A percentile compares a stretch with the other conserved stretches of the same genome.
Conservation (phyloP, 2,329 filamentous ascomycete species). For the Dissoconium aciculare region DNA sequence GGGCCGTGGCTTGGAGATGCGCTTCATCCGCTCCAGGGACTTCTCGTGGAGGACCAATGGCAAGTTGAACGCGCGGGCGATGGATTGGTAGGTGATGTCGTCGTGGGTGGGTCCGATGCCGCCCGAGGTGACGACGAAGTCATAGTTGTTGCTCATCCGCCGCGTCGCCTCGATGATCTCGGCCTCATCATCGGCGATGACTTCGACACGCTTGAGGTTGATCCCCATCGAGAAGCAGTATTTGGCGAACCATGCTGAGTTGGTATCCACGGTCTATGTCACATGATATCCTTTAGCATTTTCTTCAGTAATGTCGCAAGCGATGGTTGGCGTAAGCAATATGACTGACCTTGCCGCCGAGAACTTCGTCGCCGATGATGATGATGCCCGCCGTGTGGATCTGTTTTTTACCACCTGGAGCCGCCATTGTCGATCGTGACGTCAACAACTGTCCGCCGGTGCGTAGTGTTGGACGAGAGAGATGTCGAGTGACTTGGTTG, state of each 20-base stretch:
- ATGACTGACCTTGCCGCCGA: slow-evolving; percentile 80
- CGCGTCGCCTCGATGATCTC: slow-evolving; percentile 80
- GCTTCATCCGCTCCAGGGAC: slow-evolving; percentile 70
- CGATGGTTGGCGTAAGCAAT: too few species aligned
- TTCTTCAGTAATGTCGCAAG: too few species aligned
- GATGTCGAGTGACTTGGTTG: slow-evolving; percentile 56
- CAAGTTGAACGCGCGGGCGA: slow-evolving; percentile 75
- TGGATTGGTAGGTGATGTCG: slow-evolving; percentile 91
- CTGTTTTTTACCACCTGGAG: slow-evolving; percentile 45
- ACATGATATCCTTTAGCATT: too few species aligned
- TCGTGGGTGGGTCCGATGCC: slow-evolving; percentile 96
- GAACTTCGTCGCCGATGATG: slow-evolving; percentile 93
- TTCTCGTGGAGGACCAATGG: slow-evolving; percentile 62
- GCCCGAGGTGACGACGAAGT: slow-evolving; percentile 89
- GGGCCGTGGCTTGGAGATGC: slow-evolving; percentile 57
- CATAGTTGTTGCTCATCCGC: slow-evolving; percentile 78
- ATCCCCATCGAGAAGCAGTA: slow-evolving; percentile 52
- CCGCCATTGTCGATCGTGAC: slow-evolving; percentile 33
- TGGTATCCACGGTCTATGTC: slow-evolving; percentile 47
- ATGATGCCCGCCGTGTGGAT: slow-evolving; percentile 85
- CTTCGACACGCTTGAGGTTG: slow-evolving; percentile 71
- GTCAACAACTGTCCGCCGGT: slow-evolving; percentile 25
- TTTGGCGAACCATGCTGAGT: slow-evolving; percentile 49
- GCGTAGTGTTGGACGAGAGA: slow-evolving; percentile 43
- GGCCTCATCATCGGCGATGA: slow-evolving; percentile 79